These are phyloP conservation scores for Mariannaea elegans DNA, from an alignment of 2,329 filamentous ascomycete genomes.

Conservation along the genomic window DNA sequence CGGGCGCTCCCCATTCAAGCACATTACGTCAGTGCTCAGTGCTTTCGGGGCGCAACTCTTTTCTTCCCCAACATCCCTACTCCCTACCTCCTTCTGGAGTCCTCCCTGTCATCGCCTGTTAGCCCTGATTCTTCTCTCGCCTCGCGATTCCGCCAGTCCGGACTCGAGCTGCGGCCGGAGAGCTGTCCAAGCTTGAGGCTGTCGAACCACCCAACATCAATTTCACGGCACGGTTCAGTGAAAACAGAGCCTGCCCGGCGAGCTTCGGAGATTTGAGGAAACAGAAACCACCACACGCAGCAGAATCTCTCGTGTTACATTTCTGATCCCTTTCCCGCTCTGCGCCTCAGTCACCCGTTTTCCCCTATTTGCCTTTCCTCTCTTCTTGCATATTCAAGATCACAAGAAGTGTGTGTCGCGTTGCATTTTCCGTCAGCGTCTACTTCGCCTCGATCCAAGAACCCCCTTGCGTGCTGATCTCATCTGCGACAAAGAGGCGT, in stretches of 20 bases:
- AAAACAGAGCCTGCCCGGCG: conserved; percentile 22
- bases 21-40: conserved; percentile 38
- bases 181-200: conserved; percentile 39
- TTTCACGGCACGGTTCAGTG: conserved; percentile 34
- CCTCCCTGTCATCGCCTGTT: conserved; percentile 6
- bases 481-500: conserved; percentile 42
- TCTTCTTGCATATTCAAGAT: not conserved
- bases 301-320: conserved; percentile 12
- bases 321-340: conserved; percentile 10
- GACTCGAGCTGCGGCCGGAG: conserved; percentile 30
- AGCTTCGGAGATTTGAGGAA: conserved; percentile 33
- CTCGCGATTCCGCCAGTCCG: conserved; percentile 14
- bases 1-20: conserved; percentile 6
- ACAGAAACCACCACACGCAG: conserved; percentile 9
- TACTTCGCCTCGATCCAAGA: conserved; percentile 14
- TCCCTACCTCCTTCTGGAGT: conserved; percentile 16
- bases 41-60: conserved; percentile 28
- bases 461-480: conserved; percentile 27
- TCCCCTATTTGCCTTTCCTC: not conserved
- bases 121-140: conserved; percentile 10
- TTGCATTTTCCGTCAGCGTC: conserved; percentile 20
- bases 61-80: conserved; percentile 30
- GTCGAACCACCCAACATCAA: conserved; percentile 37
- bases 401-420: conserved; percentile 12
- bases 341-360: conserved; percentile 2